Evolutionary conservation across 257 asterid species (phyloP).

Genomic region (Osmanthus fragrans): DNA sequence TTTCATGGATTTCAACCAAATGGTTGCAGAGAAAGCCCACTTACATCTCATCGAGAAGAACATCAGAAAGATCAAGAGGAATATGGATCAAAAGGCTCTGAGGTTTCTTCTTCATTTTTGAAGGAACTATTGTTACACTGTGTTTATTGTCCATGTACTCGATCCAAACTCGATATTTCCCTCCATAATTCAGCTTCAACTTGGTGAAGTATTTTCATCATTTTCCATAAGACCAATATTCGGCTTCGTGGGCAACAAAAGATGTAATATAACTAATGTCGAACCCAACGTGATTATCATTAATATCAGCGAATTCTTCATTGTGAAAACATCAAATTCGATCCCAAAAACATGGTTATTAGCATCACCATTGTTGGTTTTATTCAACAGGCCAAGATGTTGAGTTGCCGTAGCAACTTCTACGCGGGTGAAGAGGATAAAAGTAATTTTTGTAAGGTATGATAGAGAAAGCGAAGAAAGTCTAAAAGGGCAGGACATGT

Average conservation of each 20-base stretch:
- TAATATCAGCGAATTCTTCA: conserved; percentile 32
- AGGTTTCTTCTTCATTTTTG: conserved; percentile 28
- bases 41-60: background rate
- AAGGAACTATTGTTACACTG: conserved; percentile 36
- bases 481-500: background rate
- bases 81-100: conserved; percentile 25
- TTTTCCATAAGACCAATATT: too few species aligned
- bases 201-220: conserved; percentile 5
- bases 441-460: conserved; percentile 31
- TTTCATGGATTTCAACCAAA: too few species aligned
- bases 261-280: conserved; percentile 32
- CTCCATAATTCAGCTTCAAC: conserved; percentile 29
- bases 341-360: conserved; percentile 33
- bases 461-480: conserved; percentile 40
- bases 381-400: conserved; percentile 30
- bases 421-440: conserved; percentile 22
- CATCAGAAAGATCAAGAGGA: conserved; percentile 31
- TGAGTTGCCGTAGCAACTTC: conserved; percentile 29
- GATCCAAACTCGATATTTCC: conserved; percentile 40
- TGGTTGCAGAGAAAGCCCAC: too few species aligned
- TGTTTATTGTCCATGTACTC: conserved; percentile 30
- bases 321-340: conserved; percentile 38
- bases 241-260: too few species aligned
- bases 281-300: conserved; percentile 33
- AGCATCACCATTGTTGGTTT: conserved; percentile 11